phyloP scores from a whole-genome alignment of 1,284 basidiomycete species.

The Tilletia walkeri region DNA sequence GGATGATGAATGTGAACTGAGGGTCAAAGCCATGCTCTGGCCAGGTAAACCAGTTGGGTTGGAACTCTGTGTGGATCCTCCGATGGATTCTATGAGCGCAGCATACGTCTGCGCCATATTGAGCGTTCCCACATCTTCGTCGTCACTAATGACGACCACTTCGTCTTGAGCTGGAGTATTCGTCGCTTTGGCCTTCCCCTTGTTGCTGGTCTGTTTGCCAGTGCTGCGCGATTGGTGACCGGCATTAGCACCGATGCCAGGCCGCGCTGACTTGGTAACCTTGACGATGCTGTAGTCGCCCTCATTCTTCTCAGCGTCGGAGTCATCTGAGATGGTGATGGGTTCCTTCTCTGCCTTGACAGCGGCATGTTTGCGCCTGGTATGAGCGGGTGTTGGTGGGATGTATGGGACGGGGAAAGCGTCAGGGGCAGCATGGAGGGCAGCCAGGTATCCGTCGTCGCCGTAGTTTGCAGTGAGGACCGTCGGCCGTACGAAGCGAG shows the following conservation, averaged over 20 bases:
- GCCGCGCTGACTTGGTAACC: not conserved
- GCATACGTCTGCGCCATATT: conserved; percentile 9
- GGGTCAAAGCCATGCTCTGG: too few species aligned
- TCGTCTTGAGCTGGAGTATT: not conserved
- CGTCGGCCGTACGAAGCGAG: not conserved
- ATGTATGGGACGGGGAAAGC: not conserved
- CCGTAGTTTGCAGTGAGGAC: conserved; percentile 1
- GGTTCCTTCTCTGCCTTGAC: not conserved
- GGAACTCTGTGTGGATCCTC: not conserved
- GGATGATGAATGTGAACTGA: conserved; percentile 9
- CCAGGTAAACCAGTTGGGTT: not conserved
- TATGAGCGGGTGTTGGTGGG: not conserved
- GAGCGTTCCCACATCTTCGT: not conserved
- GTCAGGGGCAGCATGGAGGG: not conserved
- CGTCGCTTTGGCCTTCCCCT: not conserved
- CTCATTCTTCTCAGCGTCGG: not conserved
- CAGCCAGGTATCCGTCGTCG: conserved; percentile 4
- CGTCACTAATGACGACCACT: conserved; percentile 9
- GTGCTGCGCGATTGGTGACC: conserved; percentile 1
- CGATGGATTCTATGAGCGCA: conserved; percentile 2
- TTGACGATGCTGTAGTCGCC: conserved; percentile 5
- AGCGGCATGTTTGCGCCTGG: not conserved
- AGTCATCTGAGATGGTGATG: conserved; percentile 17
- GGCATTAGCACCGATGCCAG: not conserved
- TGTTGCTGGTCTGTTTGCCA: not conserved